These are phyloP conservation scores for Rhynchospora tenuis DNA, from an alignment of 176 grass and related monocot species.

Conservation along the genomic window DNA sequence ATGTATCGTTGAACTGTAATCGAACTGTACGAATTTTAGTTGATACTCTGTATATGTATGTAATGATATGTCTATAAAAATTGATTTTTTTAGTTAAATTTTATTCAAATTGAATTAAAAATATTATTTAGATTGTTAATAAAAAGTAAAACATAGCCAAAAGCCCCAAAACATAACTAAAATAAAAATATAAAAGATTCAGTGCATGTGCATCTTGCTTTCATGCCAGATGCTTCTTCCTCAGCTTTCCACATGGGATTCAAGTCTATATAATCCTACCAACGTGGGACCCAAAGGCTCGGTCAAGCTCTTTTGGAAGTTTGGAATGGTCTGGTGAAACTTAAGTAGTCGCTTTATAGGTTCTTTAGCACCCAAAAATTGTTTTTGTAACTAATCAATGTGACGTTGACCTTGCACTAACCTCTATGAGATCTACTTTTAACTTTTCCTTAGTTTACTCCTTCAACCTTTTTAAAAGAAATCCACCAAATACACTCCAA, in stretches of 20 bases:
- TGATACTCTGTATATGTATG: no score
- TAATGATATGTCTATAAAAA: no score
- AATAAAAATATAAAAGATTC: no score
- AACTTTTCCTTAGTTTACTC: constrained; percentile 7
- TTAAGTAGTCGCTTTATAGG: not conserved
- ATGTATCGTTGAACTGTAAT: no score
- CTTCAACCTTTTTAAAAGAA: not conserved
- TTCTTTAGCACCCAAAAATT: not conserved
- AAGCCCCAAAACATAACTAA: no score
- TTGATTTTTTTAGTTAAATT: no score
- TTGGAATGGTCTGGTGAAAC: not conserved
- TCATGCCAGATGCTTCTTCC: not conserved
- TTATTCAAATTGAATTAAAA: no score
- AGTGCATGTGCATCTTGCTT: not conserved
- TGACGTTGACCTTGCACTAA: constrained; percentile 19
- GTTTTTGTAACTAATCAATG: not conserved
- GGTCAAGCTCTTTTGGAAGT: not conserved
- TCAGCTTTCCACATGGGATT: no score
- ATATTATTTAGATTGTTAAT: no score
- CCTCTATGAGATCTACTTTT: constrained; percentile 7
- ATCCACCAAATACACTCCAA: not conserved
- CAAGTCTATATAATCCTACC: not conserved
- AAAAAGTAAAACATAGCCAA: not conserved
- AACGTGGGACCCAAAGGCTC: not conserved
- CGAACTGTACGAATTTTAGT: no score